phyloP scores from a whole-genome alignment of 2,329 filamentous ascomycete species.

The Pestalotiopsis sp. region DNA sequence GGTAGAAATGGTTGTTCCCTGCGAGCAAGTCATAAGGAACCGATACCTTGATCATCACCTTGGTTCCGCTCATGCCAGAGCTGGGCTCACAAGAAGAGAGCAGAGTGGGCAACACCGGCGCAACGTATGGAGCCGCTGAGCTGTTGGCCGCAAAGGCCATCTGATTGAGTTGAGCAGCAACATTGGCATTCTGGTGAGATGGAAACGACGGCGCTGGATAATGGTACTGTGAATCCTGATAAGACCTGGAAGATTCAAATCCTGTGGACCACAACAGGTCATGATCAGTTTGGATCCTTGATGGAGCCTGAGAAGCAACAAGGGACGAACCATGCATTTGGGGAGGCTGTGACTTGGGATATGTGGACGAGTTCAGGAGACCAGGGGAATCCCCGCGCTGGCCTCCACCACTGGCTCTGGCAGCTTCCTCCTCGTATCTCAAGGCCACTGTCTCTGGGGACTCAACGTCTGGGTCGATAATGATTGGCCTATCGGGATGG shows the following conservation, averaged over 20 bases:
- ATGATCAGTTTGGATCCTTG: background rate
- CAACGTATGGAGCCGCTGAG: conserved; percentile 68
- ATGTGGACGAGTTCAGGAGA: conserved; percentile 79
- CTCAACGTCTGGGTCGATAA: conserved; percentile 60
- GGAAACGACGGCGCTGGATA: conserved; percentile 52
- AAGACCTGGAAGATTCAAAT: conserved; percentile 62
- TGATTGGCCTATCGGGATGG: conserved; percentile 57
- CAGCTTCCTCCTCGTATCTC: conserved; percentile 58
- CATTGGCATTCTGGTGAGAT: conserved; percentile 52
- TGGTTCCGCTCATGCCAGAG: conserved; percentile 69
- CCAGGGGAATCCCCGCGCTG: conserved; percentile 59
- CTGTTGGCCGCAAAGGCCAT: conserved; percentile 63
- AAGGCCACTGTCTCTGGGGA: conserved; percentile 60
- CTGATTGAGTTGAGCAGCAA: conserved; percentile 54
- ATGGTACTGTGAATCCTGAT: conserved; percentile 59
- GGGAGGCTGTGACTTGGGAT: conserved; percentile 74
- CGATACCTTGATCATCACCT: conserved; percentile 73
- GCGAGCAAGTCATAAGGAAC: conserved; percentile 72
- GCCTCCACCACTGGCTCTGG: conserved; percentile 55
- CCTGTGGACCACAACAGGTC: conserved; percentile 39
- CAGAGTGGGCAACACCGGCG: conserved; percentile 63
- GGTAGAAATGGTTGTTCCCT: conserved; percentile 62
- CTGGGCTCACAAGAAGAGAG: conserved; percentile 68
- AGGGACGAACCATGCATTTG: conserved; percentile 77
- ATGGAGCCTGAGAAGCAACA: background rate